Conservation (phyloP, 1,284 basidiomycete species). For the Naganishia liquefaciens region DNA sequence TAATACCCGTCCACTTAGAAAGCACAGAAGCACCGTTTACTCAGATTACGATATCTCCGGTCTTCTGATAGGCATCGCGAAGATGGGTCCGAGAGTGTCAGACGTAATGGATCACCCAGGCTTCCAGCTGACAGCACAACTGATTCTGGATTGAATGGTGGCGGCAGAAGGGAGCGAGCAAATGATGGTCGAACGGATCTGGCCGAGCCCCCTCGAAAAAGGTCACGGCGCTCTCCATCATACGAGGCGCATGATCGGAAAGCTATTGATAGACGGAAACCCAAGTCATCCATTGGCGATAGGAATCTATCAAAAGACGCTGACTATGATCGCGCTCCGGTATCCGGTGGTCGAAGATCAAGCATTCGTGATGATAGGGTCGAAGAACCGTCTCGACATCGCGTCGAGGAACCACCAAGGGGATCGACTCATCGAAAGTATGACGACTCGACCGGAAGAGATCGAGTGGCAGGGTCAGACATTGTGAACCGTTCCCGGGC, state of each 20-base stretch:
- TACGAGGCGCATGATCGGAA: conserved; percentile 18
- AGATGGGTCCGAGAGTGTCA: background rate
- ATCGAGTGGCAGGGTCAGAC: no score
- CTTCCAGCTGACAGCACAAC: background rate
- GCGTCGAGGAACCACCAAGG: background rate
- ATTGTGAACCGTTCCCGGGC: no score
- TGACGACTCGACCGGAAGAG: background rate
- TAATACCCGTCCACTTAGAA: background rate
- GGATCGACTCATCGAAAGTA: background rate
- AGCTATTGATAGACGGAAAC: background rate
- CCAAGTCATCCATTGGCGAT: background rate
- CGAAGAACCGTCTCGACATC: background rate
- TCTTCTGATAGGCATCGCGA: background rate
- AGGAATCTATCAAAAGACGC: background rate
- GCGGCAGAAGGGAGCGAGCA: background rate
- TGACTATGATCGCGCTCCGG: background rate
- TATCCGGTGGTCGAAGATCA: background rate
- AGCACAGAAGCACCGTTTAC: background rate
- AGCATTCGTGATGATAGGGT: conserved; percentile 2
- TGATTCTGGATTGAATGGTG: no score
- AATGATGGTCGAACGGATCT: background rate
- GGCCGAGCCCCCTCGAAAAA: conserved; percentile 9
- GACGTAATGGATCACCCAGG: no score
- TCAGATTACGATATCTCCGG: no score
- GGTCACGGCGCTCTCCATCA: conserved; percentile 19